Conservation (phyloP, 2,329 filamentous ascomycete species). For the Ceratocystiopsis sp. region DNA sequence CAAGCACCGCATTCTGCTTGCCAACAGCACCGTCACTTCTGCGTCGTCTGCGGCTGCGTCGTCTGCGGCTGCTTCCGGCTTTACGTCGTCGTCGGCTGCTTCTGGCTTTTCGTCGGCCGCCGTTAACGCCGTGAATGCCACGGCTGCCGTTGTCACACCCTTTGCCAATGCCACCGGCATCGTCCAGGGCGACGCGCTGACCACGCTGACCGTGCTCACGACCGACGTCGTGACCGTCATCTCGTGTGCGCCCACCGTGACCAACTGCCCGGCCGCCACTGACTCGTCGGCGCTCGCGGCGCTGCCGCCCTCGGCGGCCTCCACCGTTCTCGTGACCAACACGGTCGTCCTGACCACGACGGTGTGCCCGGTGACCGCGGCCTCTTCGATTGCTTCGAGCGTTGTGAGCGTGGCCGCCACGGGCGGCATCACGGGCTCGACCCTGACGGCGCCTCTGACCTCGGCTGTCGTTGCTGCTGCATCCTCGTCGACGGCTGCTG, state of each 20-base stretch:
- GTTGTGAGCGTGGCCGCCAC: constrained; percentile 13
- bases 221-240: constrained; percentile 22
- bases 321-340: constrained; percentile 19
- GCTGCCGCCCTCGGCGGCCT: constrained; percentile 2
- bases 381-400: neutral
- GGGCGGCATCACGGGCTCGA: constrained; percentile 9
- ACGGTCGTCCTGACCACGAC: constrained; percentile 23
- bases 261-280: constrained; percentile 19
- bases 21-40: constrained; percentile 3
- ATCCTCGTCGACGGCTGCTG: neutral
- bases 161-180: neutral
- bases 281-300: no score
- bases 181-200: constrained; percentile 13
- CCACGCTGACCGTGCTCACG: constrained; percentile 23
- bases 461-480: neutral
- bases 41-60: neutral
- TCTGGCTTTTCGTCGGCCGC: neutral
- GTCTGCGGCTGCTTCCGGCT: neutral
- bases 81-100: neutral
- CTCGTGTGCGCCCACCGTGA: constrained; percentile 19
- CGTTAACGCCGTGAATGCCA: neutral
- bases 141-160: neutral
- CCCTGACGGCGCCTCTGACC: constrained; percentile 10
- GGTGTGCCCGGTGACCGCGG: constrained; percentile 22
- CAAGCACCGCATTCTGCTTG: constrained; percentile 17